These are phyloP conservation scores for Talaromyces trachyspermus DNA, from an alignment of 495 filamentous ascomycete genomes.

Conservation along the genomic window DNA sequence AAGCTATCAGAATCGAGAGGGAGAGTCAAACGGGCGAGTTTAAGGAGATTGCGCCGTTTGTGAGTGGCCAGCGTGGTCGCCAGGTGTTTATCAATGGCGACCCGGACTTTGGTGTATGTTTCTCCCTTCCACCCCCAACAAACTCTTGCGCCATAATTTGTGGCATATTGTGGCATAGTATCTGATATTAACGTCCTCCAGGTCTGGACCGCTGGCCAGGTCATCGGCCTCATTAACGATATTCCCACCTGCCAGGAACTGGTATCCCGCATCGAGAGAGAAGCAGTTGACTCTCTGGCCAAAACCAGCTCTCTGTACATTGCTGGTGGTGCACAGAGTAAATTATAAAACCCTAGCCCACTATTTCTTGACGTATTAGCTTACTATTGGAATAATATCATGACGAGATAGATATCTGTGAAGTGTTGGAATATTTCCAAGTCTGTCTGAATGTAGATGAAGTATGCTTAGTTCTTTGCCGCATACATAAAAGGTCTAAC, in stretches of 20 bases:
- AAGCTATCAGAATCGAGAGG: conserved; percentile 74
- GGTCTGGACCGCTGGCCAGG: conserved; percentile 68
- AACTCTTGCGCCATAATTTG: too few relatives aligned
- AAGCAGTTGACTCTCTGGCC: conserved; percentile 48
- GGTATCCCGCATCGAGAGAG: conserved; percentile 53
- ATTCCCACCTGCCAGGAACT: conserved; percentile 56
- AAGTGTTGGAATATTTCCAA: background rate
- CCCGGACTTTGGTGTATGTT: conserved; percentile 68
- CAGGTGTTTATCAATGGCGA: conserved; percentile 93
- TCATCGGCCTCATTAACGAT: conserved; percentile 64
- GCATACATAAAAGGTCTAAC: too few relatives aligned
- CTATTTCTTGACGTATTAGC: background rate
- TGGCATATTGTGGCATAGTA: too few relatives aligned
- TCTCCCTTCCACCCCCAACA: background rate
- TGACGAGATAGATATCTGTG: background rate
- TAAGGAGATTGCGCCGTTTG: conserved; percentile 78
- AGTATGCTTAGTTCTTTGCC: background rate
- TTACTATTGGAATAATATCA: background rate
- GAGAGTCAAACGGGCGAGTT: conserved; percentile 87
- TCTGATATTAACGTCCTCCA: too few relatives aligned
- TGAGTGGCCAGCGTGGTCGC: conserved; percentile 85
- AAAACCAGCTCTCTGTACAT: conserved; percentile 31
- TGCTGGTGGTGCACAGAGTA: conserved; percentile 27
- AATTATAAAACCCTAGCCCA: conserved; percentile 25
- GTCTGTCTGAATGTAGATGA: background rate